phyloP scores from a whole-genome alignment of 192 early-diverging fungal genomes.

The Allomyces arbusculus region DNA sequence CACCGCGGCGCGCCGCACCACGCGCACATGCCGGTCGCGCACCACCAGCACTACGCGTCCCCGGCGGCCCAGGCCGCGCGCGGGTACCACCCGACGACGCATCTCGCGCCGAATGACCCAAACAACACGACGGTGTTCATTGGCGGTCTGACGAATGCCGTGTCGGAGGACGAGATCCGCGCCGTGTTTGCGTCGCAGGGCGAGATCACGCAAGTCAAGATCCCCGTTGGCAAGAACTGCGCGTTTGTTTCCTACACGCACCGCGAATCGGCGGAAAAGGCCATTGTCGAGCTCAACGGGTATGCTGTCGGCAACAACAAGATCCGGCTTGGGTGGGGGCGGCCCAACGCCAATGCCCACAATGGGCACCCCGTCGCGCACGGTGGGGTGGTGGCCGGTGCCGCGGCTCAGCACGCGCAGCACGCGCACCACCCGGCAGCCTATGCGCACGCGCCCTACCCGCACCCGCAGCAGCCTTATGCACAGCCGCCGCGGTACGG shows the following conservation, averaged over 20 bases:
- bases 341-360: constrained; percentile 8
- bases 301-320: constrained; percentile 56
- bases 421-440: no score
- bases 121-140: constrained; percentile 96
- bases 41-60: background rate
- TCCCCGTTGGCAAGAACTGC: constrained; percentile 83
- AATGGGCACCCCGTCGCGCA: background rate
- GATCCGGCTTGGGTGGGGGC: constrained; percentile 53
- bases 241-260: constrained; percentile 86
- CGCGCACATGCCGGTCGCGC: background rate
- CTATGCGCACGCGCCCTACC: no score
- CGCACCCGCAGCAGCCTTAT: no score
- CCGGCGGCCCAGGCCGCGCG: background rate
- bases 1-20: background rate
- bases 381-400: no score
- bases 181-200: constrained; percentile 72
- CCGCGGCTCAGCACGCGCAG: no score
- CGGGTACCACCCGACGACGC: no score
- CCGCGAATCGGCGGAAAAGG: constrained; percentile 64
- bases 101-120: constrained; percentile 29
- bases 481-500: no score
- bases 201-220: constrained; percentile 80
- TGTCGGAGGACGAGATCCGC: constrained; percentile 67
- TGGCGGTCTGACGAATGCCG: constrained; percentile 63
- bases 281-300: constrained; percentile 78